These are phyloP conservation scores for Mycena citricolor DNA, from an alignment of 1,284 basidiomycete genomes.

Conservation along the genomic window DNA sequence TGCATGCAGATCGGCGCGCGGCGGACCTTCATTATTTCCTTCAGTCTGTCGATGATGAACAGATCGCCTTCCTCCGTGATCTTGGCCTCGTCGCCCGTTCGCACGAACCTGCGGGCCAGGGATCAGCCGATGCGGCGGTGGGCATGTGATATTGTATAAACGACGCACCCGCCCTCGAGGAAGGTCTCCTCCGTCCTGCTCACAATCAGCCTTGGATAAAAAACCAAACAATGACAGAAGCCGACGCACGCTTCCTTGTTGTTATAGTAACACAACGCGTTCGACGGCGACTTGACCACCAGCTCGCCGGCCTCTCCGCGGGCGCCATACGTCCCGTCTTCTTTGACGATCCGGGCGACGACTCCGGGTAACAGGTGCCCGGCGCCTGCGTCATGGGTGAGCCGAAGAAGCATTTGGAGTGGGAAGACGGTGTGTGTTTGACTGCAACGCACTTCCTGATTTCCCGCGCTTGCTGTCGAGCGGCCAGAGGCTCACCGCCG, in stretches of 20 bases:
- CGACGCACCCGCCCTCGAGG: constrained; percentile 42
- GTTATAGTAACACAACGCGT: constrained; percentile 57
- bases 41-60: constrained; percentile 68
- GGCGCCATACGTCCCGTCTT: constrained; percentile 55
- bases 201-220: constrained; percentile 1
- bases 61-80: constrained; percentile 58
- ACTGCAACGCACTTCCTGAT: constrained; percentile 40
- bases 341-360: constrained; percentile 35
- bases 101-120: constrained; percentile 55
- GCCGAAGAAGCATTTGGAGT: neutral
- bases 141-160: neutral
- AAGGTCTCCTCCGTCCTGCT: constrained; percentile 54
- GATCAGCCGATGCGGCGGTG: neutral
- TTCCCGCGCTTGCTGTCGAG: constrained; percentile 47
- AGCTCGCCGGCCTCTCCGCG: constrained; percentile 66
- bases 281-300: constrained; percentile 53
- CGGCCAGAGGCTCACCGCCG: constrained; percentile 46
- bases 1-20: no score
- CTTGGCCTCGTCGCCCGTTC: constrained; percentile 67
- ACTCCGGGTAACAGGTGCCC: constrained; percentile 22
- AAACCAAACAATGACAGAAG: neutral
- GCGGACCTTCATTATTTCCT: constrained; percentile 59
- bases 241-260: constrained; percentile 61
- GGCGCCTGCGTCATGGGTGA: constrained; percentile 33
- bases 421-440: neutral